Evolutionary conservation across 257 asterid genomes (phyloP), one percentile per base, ranked within the genome.

Genomic region (Fraxinus pennsylvanica): DNA sequence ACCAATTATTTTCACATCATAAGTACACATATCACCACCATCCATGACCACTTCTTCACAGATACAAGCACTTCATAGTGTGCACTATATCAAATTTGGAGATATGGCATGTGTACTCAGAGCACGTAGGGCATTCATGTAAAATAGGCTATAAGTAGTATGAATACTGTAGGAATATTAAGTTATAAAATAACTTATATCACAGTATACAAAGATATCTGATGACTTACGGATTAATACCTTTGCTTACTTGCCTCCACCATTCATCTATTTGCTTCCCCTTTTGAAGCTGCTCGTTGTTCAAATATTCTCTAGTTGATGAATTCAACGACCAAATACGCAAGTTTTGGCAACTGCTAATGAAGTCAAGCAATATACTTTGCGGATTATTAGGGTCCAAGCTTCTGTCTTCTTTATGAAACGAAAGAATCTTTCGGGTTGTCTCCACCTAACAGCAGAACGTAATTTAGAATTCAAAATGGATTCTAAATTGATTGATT

Each of bases 251-350:
- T 89, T 93, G 99, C 88, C 89, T 93, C 99, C 99, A 91, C 99
- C 99, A 95, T 87, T 95, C 99, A 85, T 95, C 99, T 74, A 95
- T 95, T 83, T 95, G 98, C 80, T 95, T 95, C 87, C 99, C 99
- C 84, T 95, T 95, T 81, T 95, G 97, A 82, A 95, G 97, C 84
- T 91, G 98, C 87, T 95, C 99, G 33, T 89, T 89, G 81, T 93
- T 95, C 86, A 95, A 83, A 83, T 86, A 93, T 79, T 95, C 99
- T 84, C 99, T 91, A 52, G 99, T 91, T 57, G 98, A 84, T 75
- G 94, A 84, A 87, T 93, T 92, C 67, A 95, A 50, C 38, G 99
- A 84, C 97, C 97, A 95, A 83, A 95, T 93, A 68, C 99, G 92
- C 87, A 95, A 90, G 86, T 93, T 95, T 89, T 91, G 99, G 79